Base-by-base conservation (phyloP, 495 filamentous ascomycete genomes). In the Aspergillus nidulans region DNA sequence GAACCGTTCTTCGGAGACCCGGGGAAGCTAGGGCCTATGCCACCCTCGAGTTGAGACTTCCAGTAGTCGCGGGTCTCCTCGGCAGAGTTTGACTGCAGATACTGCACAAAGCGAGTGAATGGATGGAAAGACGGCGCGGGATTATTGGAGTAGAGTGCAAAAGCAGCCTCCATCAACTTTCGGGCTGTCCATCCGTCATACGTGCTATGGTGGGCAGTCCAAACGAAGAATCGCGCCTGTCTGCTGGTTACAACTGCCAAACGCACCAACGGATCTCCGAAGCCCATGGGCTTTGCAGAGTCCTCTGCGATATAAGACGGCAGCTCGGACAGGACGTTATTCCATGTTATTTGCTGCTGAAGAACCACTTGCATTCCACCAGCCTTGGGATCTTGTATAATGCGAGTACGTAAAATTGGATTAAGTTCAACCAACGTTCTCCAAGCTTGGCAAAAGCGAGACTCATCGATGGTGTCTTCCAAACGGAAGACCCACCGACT, bases 111-210 rank as follows among this genome's bases (percentile, higher is more conserved):
- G 1, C 56, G 42, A 6, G 50, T 24, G 44, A 59, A 64, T 25
- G 61, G 49, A 4, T 38, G 55, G 24, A 50, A 60, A n/a, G 7
- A 16, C 3, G 46, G 39, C 4, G 26, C 39, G 10, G 20, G 2
- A 4, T 50, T 36, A 13, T 32, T 41, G 13, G 4, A 12, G 15
- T 56, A 56, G 1, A 50, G 5, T 9, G 15, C 21, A 0, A 25
- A 56, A 7, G 38, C 53, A 18, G 46, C 38, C 25, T 57, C 49
- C 9, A 63, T 48, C 15, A 63, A 34, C 18, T 49, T 54, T 20
- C 72, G 69, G 60, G 81, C 73, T 20, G 70, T 78, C 77, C 80
- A 83, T 9, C 81, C 82, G 55, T 86, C 84, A 45, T 84, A 86
- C 0, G 85, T 55, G 5, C 78, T 77, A 51, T 87, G 84, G 53